Base-by-base conservation (phyloP, 2,329 filamentous ascomycete genomes). In the Sclerotinia subarctica region DNA sequence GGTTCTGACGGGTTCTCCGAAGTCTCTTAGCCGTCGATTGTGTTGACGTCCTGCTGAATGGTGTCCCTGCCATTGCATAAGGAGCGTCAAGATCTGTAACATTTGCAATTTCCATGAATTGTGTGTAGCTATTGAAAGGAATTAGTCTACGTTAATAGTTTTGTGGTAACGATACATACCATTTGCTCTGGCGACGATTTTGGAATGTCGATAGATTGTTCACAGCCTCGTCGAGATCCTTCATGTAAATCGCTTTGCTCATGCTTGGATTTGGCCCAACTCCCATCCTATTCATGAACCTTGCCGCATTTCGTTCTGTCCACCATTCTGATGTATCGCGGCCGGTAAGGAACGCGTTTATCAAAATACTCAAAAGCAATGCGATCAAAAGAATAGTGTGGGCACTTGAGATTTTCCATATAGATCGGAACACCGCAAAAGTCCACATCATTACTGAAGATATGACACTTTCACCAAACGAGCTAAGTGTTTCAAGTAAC, bases 221-320 rank as follows among this genome's bases (percentile, higher is more conserved):
- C 15, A 78, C 69, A 29, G 86, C 87, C 70, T 90, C 86, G 69
- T 93, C 89, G 62, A 98, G 82, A 77, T 98, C 94, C 64, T 84
- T 84, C 67, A 97, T 80, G 77, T 95, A 97, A 35, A 99, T 87
- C 11, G 92, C 88, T 78, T 90, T 93, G 79, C 90, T 91, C 91
- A 97, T 94, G 70, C 90, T 85, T 26, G 84, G 79, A 73, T 96
- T 90, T 10, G 94, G 92, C 3, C 86, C 85, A 10, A 98, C 88
- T 13, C 94, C 94, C 19, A 98, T 81, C 17, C 89, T 84, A 46
- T 83, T 82, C 93, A 99, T 95, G 78, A 94, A 97, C 52, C 84
- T 88, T 21, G 85, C 86, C 1, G 94, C 93, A 69, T 87, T 89
- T 68, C 93, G 87, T 80, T 98, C 94, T 57, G 86, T 84, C 90